phyloP scores from a whole-genome alignment of 768 basidiomycete genomes.

The Solioccasus polychromus region DNA sequence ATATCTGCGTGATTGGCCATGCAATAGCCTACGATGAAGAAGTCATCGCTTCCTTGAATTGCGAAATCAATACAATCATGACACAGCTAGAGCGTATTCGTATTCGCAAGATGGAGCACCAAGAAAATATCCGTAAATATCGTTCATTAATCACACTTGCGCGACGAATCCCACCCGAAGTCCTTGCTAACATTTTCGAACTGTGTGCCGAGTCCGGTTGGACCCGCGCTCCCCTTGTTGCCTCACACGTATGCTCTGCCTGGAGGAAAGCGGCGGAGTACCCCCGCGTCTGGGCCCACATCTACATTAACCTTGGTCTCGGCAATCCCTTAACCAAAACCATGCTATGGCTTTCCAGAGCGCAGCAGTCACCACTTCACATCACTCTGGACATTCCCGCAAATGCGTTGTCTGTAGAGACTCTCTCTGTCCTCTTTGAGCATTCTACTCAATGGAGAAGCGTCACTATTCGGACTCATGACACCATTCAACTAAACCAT shows the following conservation, averaged over 20 bases:
- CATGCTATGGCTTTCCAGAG: conserved; percentile 50
- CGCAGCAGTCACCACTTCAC: conserved; percentile 40
- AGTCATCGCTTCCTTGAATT: conserved; percentile 40
- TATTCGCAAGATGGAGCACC: conserved; percentile 40
- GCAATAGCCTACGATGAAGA: conserved; percentile 38
- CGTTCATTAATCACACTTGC: conserved; percentile 53
- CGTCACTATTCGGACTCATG: conserved; percentile 39
- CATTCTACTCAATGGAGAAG: conserved; percentile 44
- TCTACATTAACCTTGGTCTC: conserved; percentile 49
- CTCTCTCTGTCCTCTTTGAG: conserved; percentile 40
- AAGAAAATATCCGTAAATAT: conserved; percentile 41
- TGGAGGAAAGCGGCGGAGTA: conserved; percentile 54
- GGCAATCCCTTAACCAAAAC: conserved; percentile 41
- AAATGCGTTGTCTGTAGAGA: conserved; percentile 30
- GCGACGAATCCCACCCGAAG: conserved; percentile 51
- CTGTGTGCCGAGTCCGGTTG: conserved; percentile 48
- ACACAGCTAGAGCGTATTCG: conserved; percentile 41
- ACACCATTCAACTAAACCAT: conserved; percentile 37
- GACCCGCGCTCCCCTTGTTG: conserved; percentile 51
- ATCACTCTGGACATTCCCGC: conserved; percentile 41
- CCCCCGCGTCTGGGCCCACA: conserved; percentile 56
- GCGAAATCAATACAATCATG: conserved; percentile 41
- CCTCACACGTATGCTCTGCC: conserved; percentile 56
- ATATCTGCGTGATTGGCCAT: conserved; percentile 13
- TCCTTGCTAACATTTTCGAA: conserved; percentile 54